These are phyloP conservation scores for Daedaleopsis nitida DNA, from an alignment of 768 basidiomycete genomes.

Conservation along the genomic window DNA sequence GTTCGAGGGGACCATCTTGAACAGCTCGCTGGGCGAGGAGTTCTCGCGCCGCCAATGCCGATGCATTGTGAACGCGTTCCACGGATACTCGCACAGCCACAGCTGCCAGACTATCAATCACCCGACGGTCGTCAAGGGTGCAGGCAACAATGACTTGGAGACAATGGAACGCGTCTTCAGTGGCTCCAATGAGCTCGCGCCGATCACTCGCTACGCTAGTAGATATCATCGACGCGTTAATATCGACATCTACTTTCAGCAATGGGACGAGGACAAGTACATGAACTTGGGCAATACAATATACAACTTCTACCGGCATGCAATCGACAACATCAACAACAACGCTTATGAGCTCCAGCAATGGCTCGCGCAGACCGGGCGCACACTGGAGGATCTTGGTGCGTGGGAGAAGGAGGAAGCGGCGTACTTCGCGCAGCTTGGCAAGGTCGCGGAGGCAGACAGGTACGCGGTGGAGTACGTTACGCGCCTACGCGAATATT, in stretches of 20 bases:
- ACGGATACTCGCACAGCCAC: slow-evolving; percentile 33
- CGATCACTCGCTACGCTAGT: slow-evolving; percentile 23
- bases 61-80: slow-evolving; percentile 29
- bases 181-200: slow-evolving; percentile 27
- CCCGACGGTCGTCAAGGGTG: slow-evolving; percentile 28
- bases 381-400: not conserved
- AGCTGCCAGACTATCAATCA: slow-evolving; percentile 32
- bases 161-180: slow-evolving; percentile 32
- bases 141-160: slow-evolving; percentile 31
- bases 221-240: slow-evolving; percentile 32
- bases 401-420: not conserved
- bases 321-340: slow-evolving; percentile 16
- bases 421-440: not conserved
- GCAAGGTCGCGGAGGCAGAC: not conserved
- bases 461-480: not conserved
- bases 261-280: slow-evolving; percentile 30
- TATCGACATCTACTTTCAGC: slow-evolving; percentile 23
- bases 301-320: not conserved
- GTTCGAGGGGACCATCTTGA: slow-evolving; percentile 20
- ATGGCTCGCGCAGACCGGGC: not conserved
- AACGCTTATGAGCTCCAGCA: not conserved
- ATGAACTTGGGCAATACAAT: slow-evolving; percentile 22
- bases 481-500: not conserved
- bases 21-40: slow-evolving; percentile 20
- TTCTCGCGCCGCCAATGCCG: slow-evolving; percentile 4